A percentile compares a stretch with the other conserved stretches of the same genome.
These are phyloP conservation scores for Niebla homalea DNA, from an alignment of 495 filamentous ascomycete species.

Conservation along the genomic window DNA sequence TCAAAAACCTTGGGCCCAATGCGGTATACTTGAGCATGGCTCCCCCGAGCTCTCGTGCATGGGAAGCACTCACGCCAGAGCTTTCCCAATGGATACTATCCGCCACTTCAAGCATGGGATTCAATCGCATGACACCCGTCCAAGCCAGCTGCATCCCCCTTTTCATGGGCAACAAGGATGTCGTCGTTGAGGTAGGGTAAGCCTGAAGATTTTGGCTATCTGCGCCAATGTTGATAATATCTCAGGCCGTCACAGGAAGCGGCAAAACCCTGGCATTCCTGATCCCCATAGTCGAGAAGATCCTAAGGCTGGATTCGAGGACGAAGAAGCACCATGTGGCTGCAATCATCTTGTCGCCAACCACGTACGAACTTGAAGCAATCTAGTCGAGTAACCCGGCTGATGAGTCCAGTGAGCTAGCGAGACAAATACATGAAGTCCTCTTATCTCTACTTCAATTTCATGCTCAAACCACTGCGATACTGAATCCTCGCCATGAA, in stretches of 20 bases:
- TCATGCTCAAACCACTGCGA: constrained; percentile 60
- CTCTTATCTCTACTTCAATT: constrained; percentile 64
- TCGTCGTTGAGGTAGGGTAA: constrained; percentile 62
- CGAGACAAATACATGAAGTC: constrained; percentile 80
- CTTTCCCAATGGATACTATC: constrained; percentile 87
- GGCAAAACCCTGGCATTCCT: constrained; percentile 90
- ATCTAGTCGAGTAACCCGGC: neutral
- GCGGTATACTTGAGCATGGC: no score
- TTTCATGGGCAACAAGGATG: constrained; percentile 88
- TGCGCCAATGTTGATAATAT: no score
- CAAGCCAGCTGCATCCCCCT: constrained; percentile 88
- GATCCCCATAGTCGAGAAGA: constrained; percentile 74
- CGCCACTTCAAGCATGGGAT: constrained; percentile 72
- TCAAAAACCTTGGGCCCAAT: no score
- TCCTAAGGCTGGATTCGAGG: constrained; percentile 61
- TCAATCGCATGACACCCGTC: constrained; percentile 76
- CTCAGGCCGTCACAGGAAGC: constrained; percentile 85
- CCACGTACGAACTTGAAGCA: constrained; percentile 33
- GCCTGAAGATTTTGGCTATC: no score
- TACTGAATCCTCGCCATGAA: constrained; percentile 29
- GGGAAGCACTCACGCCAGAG: constrained; percentile 63
- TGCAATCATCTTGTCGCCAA: constrained; percentile 83
- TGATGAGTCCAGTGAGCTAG: constrained; percentile 53
- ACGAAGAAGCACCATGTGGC: constrained; percentile 80
- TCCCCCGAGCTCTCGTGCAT: constrained; percentile 37